Evolutionary conservation across 75 land plant genomes (phyloP), one percentile per base, ranked within the genome.

Genomic region (Azolla pinnata): DNA sequence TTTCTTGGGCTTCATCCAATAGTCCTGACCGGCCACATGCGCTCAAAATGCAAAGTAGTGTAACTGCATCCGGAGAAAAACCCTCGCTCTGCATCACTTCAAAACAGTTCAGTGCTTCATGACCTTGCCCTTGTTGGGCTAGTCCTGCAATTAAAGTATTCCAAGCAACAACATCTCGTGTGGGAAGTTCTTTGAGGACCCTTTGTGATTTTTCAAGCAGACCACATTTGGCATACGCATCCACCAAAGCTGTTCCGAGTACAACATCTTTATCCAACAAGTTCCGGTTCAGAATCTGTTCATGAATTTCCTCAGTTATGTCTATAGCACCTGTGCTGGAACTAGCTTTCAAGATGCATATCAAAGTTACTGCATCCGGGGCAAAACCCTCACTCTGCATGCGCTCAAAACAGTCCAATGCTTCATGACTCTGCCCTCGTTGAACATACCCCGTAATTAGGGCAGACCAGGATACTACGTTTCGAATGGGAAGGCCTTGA

Each of bases 361-460:
- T 27, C 9, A 50, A 62, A 4, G 59, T 52, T 18, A 26, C 29
- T 31, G n/a, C 26, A 31, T 61, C 56, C 10, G 63, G 63, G 4
- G 47, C 17, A 7, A 47, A 31, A 7, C 71, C 71, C 31, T 1
- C 44, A 27, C 19, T 10, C 34, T 63, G 34, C 71, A 69, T 69
- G 29, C 12, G 29, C 66, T 54, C 38, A 51, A 69, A 63, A 29
- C 8, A 35, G 25, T 44, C 31, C 8, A 69, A 2, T 24, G 71
- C 71, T 40, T 70, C 72, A n/a, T 47, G 31, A 2, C 26, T 44
- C n/a, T 24, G 29, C 35, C 73, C 73, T 47, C 48, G 38, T 35
- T 70, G 72, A 42, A 32, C 51, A 44, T 34, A 58, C 33, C 71
- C 73, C 10, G 71, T 33, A 21, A 70, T 67, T 61, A 70, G 38